These are phyloP conservation scores for Globisporangium okanoganense DNA, from an alignment of 352 stramenopile species.

Conservation along the genomic window DNA sequence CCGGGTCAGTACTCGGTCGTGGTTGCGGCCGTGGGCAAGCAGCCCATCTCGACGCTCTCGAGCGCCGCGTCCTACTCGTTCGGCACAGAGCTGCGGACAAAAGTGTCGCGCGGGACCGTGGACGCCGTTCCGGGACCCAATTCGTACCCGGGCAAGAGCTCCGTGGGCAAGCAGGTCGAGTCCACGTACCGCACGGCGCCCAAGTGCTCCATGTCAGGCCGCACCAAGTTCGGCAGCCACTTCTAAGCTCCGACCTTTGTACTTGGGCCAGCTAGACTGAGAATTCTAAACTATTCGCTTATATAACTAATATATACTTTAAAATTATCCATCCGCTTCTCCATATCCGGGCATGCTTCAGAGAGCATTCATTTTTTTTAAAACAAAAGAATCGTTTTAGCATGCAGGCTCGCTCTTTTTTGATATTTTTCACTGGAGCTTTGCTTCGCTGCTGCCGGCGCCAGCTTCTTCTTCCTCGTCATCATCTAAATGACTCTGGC, in stretches of 20 bases:
- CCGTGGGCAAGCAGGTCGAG: constrained; percentile 61
- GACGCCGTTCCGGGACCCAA: constrained; percentile 34
- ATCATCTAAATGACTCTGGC: constrained; percentile 35
- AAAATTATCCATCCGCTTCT: no score
- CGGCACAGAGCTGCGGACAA: constrained; percentile 50
- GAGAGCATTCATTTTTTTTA: background rate
- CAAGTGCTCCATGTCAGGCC: constrained; percentile 71
- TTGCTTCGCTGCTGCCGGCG: background rate
- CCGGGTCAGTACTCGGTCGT: constrained; percentile 73
- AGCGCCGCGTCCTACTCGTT: constrained; percentile 66
- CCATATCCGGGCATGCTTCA: no score
- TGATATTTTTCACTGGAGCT: no score
- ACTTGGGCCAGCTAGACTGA: background rate
- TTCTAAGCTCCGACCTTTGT: constrained; percentile 28
- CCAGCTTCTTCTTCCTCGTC: constrained; percentile 8
- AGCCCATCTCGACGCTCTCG: constrained; percentile 58
- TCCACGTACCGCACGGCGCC: constrained; percentile 62
- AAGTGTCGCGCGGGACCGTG: constrained; percentile 21
- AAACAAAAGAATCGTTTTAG: background rate
- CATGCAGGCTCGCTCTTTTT: background rate
- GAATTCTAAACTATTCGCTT: background rate
- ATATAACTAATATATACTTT: no score
- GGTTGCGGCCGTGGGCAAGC: constrained; percentile 56
- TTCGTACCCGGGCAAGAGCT: constrained; percentile 57
- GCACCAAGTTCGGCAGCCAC: constrained; percentile 76